Base-by-base conservation (phyloP, 805 yeast genomes). In the Wickerhamiella spandovensis region DNA sequence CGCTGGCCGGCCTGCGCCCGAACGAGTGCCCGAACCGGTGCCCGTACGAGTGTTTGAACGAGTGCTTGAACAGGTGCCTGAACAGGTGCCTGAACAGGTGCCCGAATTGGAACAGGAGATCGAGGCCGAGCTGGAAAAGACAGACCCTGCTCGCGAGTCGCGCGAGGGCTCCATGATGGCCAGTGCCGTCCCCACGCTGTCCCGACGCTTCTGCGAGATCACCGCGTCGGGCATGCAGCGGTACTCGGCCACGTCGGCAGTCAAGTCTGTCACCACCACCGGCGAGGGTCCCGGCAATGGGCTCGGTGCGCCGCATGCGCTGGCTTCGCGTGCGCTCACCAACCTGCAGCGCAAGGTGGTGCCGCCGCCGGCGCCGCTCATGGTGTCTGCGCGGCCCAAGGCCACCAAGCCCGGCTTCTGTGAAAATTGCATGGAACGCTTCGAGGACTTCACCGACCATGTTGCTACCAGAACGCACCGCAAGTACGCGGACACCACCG, bases 341-440 rank as follows among this genome's bases (percentile, higher is more conserved):
- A 66, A 64, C 47, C 66, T 74, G 51, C 68, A 69, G 56, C 66
- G 67, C 51, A 73, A 72, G 47, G 67, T 64, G 41, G 52, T 60
- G 24, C 48, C 53, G 8, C 44, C 38, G n/a, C 17, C 28, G 13
- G 24, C 35, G 20, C 17, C 23, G 5, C 15, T 24, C 9, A 4
- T 20, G 24, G n/a, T 39, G n/a, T 5, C 24, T 20, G 61, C 43
- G 56, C 57, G 60, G 61, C 60, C 45, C 9, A 48, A 48, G 18
- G 44, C 47, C 25, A 43, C 53, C 30, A 55, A 57, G 50, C 76
- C 90, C 0, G 97, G 97, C 0, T 89, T 85, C 65, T 90, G 98
- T 67, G 98, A 90, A 63, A 90, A 90, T 62, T 90, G 98, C 66
- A 72, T 90, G 22, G 83, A 82, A 53, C 81, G 81, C 62, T 90